Conservation (phyloP, 495 filamentous ascomycete species). For the Clohesyomyces aquaticus region DNA sequence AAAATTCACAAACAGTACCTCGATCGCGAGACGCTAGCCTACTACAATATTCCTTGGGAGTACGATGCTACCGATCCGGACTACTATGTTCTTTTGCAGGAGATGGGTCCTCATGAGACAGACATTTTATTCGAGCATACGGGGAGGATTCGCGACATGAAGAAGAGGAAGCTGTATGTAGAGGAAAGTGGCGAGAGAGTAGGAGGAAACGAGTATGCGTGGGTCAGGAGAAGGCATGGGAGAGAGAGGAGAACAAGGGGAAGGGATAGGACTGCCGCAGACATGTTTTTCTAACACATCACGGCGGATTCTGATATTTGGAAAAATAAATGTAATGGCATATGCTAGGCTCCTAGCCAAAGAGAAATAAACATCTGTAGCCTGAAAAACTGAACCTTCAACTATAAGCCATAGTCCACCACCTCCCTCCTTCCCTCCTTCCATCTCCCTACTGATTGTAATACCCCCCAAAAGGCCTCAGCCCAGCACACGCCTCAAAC, state of each 20-base stretch:
- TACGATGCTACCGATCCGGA: conserved; percentile 23
- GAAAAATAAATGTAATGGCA: no score
- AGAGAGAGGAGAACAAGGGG: background rate
- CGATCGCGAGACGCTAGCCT: conserved; percentile 5
- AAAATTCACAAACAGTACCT: conserved; percentile 9
- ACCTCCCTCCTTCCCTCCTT: no score
- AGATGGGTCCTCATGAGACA: background rate
- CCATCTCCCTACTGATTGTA: no score
- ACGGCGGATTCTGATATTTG: no score
- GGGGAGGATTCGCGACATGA: conserved; percentile 1
- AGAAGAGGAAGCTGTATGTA: background rate
- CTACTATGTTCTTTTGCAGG: conserved; percentile 13
- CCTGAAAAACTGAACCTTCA: no score
- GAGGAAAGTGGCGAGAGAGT: background rate
- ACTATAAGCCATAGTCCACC: no score
- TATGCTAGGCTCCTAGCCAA: no score
- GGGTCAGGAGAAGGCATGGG: conserved; percentile 10
- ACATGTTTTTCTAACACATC: no score
- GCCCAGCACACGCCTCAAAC: conserved; percentile 4
- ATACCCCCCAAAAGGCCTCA: no score
- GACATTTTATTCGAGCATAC: conserved; percentile 31
- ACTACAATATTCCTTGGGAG: conserved; percentile 31
- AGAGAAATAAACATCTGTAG: no score
- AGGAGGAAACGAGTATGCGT: conserved; percentile 8
- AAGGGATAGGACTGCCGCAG: no score